Evolutionary conservation across 768 basidiomycete species (phyloP).

Genomic region (Russula ochroleuca): DNA sequence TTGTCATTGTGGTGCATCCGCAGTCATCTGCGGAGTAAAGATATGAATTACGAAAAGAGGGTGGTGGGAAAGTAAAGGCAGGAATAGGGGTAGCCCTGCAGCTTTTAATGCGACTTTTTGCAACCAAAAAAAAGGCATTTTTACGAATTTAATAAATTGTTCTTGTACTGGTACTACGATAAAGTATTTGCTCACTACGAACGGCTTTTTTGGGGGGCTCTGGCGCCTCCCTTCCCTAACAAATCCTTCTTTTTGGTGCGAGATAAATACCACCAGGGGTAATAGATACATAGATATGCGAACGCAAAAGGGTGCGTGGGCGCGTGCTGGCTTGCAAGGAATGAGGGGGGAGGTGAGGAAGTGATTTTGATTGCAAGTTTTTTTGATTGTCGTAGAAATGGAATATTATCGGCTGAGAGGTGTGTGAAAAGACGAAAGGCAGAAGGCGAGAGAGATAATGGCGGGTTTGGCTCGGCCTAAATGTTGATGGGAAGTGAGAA

Average conservation of each 20-base stretch:
- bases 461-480: not conserved
- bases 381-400: slow-evolving; percentile 6
- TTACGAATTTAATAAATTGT: not conserved
- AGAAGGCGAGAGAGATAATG: not conserved
- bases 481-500: not conserved
- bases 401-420: slow-evolving; percentile 4
- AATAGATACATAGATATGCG: slow-evolving; percentile 27
- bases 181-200: slow-evolving; percentile 17
- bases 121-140: slow-evolving; percentile 8
- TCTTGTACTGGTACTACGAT: slow-evolving; percentile 15
- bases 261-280: slow-evolving; percentile 25
- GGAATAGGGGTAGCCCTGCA: not conserved
- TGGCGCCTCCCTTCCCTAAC: slow-evolving; percentile 2
- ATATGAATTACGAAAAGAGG: not conserved
- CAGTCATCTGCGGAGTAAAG: not conserved
- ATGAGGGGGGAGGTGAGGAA: not conserved
- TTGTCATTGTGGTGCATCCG: slow-evolving; percentile 2
- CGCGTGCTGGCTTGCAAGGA: slow-evolving; percentile 18
- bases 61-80: not conserved
- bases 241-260: slow-evolving; percentile 21
- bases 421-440: not conserved
- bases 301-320: slow-evolving; percentile 7
- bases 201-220: slow-evolving; percentile 7
- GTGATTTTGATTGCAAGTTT: slow-evolving; percentile 7
- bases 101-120: not conserved